A percentile compares a stretch with the other conserved stretches of the same genome.
These are phyloP conservation scores for Phytomonas francai DNA, from an alignment of 208 protist species.

Conservation along the genomic window DNA sequence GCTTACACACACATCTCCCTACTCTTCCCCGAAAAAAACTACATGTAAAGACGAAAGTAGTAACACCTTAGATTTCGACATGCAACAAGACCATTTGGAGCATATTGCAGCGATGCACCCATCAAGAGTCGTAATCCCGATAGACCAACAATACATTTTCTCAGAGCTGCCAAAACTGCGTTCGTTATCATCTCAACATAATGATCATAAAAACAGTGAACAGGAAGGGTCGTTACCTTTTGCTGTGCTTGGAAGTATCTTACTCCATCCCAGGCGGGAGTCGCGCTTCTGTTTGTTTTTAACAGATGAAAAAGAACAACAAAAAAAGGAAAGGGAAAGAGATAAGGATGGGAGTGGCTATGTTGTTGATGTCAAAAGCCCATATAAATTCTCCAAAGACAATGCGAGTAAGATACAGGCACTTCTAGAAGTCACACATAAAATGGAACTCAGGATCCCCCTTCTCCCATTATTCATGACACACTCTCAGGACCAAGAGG, in stretches of 20 bases:
- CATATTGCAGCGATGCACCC: neutral
- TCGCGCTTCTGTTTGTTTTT: neutral
- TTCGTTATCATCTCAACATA: neutral
- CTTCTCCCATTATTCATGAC: conserved; percentile 54
- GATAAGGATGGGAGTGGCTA: neutral
- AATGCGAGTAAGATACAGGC: conserved; percentile 10
- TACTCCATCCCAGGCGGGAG: neutral
- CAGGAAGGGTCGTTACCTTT: neutral
- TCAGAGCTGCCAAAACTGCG: neutral
- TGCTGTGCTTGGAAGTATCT: neutral
- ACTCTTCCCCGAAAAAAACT: neutral
- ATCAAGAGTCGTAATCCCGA: neutral
- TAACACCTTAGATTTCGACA: neutral
- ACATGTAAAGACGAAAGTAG: neutral
- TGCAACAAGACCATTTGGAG: neutral
- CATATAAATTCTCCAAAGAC: conserved; percentile 3
- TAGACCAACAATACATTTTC: neutral
- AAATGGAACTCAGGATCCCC: conserved; percentile 28
- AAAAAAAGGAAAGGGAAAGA: neutral
- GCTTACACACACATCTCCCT: neutral
- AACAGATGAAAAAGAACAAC: neutral
- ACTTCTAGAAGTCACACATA: conserved; percentile 1
- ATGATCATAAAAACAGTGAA: neutral
- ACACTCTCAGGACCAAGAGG: conserved; percentile 1
- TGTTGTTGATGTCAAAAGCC: conserved; percentile 7